These are phyloP conservation scores for Choanephora cucurbitarum DNA, from an alignment of 371 early-diverging fungal genomes.

Conservation along the genomic window DNA sequence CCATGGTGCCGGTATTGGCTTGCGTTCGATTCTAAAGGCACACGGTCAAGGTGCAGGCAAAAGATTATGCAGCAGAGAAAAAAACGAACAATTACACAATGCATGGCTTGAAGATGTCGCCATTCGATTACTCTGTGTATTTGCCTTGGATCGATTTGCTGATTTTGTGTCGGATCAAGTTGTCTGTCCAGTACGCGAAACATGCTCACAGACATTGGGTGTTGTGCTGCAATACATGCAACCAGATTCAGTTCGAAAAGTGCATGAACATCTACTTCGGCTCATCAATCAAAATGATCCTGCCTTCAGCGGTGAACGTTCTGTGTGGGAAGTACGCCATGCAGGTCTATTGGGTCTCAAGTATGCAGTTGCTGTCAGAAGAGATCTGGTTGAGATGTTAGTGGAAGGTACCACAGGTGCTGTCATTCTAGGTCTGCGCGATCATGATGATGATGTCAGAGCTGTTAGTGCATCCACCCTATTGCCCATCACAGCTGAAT, in stretches of 20 bases:
- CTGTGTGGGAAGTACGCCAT: conserved; percentile 93
- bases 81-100: conserved; percentile 73
- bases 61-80: conserved; percentile 49
- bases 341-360: conserved; percentile 95
- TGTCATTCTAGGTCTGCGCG: conserved; percentile 63
- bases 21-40: conserved; percentile 84
- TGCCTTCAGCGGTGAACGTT: conserved; percentile 35
- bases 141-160: conserved; percentile 93
- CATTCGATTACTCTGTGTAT: conserved; percentile 88
- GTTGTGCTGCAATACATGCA: conserved; percentile 77
- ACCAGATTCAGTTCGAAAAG: conserved; percentile 53
- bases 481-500: conserved; percentile 82
- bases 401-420: conserved; percentile 64
- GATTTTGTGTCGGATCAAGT: conserved; percentile 97
- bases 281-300: conserved; percentile 63
- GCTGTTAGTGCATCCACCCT: conserved; percentile 90
- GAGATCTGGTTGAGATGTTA: conserved; percentile 76
- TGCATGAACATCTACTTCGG: conserved; percentile 57
- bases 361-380: conserved; percentile 91
- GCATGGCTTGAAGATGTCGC: conserved; percentile 86
- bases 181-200: conserved; percentile 95
- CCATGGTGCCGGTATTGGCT: conserved; percentile 95
- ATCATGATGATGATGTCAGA: conserved; percentile 92
- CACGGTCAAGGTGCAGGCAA: conserved; percentile 89
- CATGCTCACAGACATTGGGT: conserved; percentile 92